phyloP scores from a whole-genome alignment of 768 basidiomycete species.

The Agrocybe pediades region DNA sequence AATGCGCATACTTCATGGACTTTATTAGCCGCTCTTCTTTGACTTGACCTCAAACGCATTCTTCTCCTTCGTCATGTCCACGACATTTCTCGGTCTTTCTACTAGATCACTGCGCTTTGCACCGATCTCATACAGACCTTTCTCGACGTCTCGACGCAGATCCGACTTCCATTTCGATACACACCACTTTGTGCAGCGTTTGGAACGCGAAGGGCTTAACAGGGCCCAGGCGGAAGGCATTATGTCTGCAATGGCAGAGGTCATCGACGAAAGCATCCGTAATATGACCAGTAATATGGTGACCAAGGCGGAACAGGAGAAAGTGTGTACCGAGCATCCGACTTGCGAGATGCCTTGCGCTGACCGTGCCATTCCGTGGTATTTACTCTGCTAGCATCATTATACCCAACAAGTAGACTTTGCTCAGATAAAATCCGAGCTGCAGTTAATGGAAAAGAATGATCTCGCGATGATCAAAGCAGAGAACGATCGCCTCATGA shows the following conservation, averaged over 20 bases:
- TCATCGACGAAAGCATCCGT: slow-evolving; percentile 94
- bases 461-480: slow-evolving; percentile 94
- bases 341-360: not conserved
- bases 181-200: slow-evolving; percentile 88
- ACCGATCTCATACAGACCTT: slow-evolving; percentile 23
- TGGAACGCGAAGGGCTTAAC: slow-evolving; percentile 88
- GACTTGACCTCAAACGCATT: not conserved
- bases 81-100: slow-evolving; percentile 3
- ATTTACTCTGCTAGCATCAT: slow-evolving; percentile 57
- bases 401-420: slow-evolving; percentile 98
- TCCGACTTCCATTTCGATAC: slow-evolving; percentile 90
- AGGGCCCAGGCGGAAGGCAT: slow-evolving; percentile 94
- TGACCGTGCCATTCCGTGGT: not conserved
- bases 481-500: slow-evolving; percentile 91
- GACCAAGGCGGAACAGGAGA: slow-evolving; percentile 94
- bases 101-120: not conserved
- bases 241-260: slow-evolving; percentile 95
- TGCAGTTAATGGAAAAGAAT: slow-evolving; percentile 96
- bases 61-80: slow-evolving; percentile 6
- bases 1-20: not conserved
- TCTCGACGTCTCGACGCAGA: slow-evolving; percentile 28
- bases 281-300: slow-evolving; percentile 98
- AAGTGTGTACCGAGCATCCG: slow-evolving; percentile 49
- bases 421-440: slow-evolving; percentile 93
- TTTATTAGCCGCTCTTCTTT: not conserved